These are phyloP conservation scores for Tetrahymena malaccensis DNA, from an alignment of 73 alveolate genomes.

Conservation along the genomic window DNA sequence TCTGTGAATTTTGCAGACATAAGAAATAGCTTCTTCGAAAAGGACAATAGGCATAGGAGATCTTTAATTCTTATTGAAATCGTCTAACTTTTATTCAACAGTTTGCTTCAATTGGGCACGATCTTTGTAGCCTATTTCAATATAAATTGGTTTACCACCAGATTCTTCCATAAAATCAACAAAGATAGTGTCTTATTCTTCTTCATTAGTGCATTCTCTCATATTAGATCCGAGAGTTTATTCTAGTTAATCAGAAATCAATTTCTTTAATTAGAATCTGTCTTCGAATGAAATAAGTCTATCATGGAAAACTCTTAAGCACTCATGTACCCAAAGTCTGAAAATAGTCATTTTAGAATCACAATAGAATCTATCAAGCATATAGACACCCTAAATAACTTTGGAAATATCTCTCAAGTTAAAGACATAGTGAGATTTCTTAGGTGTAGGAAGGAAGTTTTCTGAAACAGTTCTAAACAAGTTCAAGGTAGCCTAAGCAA, in stretches of 20 bases:
- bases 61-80: slow-evolving; percentile 74
- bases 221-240: slow-evolving; percentile 73
- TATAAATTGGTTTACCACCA: slow-evolving; percentile 55
- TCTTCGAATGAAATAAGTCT: slow-evolving; percentile 83
- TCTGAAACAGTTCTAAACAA: slow-evolving; percentile 1
- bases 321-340: slow-evolving; percentile 95
- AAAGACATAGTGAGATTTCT: slow-evolving; percentile 95
- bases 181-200: slow-evolving; percentile 55
- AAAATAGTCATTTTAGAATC: slow-evolving; percentile 92
- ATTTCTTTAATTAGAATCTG: slow-evolving; percentile 65
- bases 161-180: slow-evolving; percentile 68
- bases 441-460: slow-evolving; percentile 95
- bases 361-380: slow-evolving; percentile 76
- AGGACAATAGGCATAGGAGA: slow-evolving; percentile 86
- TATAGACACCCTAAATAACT: slow-evolving; percentile 92
- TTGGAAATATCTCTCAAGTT: slow-evolving; percentile 96
- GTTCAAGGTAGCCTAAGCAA: slow-evolving; percentile 31
- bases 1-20: slow-evolving; percentile 90
- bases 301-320: slow-evolving; percentile 93
- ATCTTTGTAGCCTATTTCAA: slow-evolving; percentile 66
- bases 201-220: slow-evolving; percentile 66
- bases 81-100: slow-evolving; percentile 68
- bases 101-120: slow-evolving; percentile 57
- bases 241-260: slow-evolving; percentile 55
- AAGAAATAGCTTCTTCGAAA: slow-evolving; percentile 85